Base-by-base conservation (phyloP, 352 stramenopile genomes). In the Globisporangium sylvaticum region DNA sequence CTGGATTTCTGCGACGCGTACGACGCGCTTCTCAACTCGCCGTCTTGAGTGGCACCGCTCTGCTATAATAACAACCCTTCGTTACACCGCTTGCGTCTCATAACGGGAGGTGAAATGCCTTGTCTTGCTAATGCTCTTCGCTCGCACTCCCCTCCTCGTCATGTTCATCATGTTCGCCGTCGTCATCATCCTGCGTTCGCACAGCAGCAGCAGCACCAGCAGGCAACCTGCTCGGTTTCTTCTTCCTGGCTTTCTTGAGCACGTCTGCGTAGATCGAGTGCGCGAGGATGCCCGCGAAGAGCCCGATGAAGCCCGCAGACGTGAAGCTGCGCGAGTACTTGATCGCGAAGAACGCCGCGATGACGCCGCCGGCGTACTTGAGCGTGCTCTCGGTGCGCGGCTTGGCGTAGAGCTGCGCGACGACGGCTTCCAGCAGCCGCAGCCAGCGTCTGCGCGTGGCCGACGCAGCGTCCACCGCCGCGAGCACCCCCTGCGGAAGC, bases 231-330 rank as follows among this genome's bases (percentile, higher is more conserved):
- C 18, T 37, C 42, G 39, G 5, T 5, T 20, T 64, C 64, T 10
- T 42, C 20, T 25, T 29, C n/a, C 31, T 44, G 39, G 58, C 62
- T 42, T 81, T 87, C 42, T 71, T 75, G 58, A 92, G 64, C 62
- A 92, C 81, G 39, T 92, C 84, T 1, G 80, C 84, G 62, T 90
- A 92, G 22, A 92, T 62, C 34, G 82, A 90, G 64, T 92, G 84
- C 3, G 82, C 76, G 53, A 90, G 85, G 42, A 92, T 71, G 14
- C 84, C 84, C 0, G 82, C 83, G 34, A 92, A 66, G 22, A 92
- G 50, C 1, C 84, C 84, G 29, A 91, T 66, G 25, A 88, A 62
- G 31, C 75, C 83, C 39, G 84, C 84, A 1, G 84, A 83, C 52
- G 78, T 81, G 39, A 92, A 62, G 53, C 84, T 92, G 29, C 77